Percentiles rank a stretch among this genome's conserved stretches.
phyloP scores from a whole-genome alignment of 208 protist genomes.

The Borovskyia barvae region DNA sequence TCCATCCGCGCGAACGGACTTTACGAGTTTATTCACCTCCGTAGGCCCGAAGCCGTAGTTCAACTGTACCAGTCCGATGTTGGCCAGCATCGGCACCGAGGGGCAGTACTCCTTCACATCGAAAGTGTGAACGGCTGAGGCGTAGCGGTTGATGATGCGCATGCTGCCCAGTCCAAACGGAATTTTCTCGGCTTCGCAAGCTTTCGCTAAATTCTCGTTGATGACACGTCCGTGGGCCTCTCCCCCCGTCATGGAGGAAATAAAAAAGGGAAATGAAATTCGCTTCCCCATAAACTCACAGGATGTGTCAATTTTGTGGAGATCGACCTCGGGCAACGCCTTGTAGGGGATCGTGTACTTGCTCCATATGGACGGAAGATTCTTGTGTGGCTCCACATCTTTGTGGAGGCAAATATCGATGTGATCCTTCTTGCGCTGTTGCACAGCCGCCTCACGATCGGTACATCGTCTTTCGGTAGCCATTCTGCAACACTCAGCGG shows the following conservation, averaged over 20 bases:
- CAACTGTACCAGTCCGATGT: constrained; percentile 90
- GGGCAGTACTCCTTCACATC: constrained; percentile 87
- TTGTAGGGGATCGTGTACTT: constrained; percentile 86
- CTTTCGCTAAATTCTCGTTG: constrained; percentile 90
- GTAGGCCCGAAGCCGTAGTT: constrained; percentile 91
- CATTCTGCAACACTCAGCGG: too few species aligned
- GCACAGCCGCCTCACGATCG: constrained; percentile 71
- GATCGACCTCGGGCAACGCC: constrained; percentile 84
- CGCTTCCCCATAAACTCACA: constrained; percentile 70
- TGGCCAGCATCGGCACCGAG: constrained; percentile 89
- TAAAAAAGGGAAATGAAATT: constrained; percentile 85
- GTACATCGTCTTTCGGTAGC: too few species aligned
- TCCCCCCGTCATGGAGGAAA: constrained; percentile 91
- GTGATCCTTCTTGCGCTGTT: constrained; percentile 88
- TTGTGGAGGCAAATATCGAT: constrained; percentile 88
- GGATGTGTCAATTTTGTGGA: constrained; percentile 71
- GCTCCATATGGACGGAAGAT: constrained; percentile 58
- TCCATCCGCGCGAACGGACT: constrained; percentile 80
- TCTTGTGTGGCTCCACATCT: constrained; percentile 83
- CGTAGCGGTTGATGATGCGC: constrained; percentile 90
- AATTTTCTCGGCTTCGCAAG: constrained; percentile 84
- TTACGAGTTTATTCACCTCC: constrained; percentile 83
- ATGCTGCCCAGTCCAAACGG: constrained; percentile 90
- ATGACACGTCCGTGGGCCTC: constrained; percentile 88
- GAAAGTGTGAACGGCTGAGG: constrained; percentile 79